phyloP scores from a whole-genome alignment of 192 early-diverging fungal genomes.

The Chytriomyces sp. region DNA sequence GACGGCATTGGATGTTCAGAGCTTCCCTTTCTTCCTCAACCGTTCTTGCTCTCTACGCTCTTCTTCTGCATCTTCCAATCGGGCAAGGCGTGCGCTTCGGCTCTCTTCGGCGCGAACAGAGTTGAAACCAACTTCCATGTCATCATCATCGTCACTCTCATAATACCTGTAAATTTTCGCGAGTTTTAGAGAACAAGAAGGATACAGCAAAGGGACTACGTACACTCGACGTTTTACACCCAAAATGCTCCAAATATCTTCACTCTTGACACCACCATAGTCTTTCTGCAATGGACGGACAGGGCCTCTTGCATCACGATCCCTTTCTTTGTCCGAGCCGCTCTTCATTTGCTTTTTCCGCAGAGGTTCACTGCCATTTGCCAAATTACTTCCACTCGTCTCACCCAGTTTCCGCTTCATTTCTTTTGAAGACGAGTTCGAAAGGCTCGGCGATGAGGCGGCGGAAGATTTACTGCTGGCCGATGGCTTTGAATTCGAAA shows the following conservation, averaged over 20 bases:
- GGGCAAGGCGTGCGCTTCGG: slow-evolving; percentile 21
- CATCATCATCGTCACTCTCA: slow-evolving; percentile 23
- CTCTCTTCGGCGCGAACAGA: slow-evolving; percentile 23
- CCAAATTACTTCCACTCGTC: too few relatives aligned
- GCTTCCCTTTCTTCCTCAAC: slow-evolving; percentile 26
- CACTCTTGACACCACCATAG: background rate
- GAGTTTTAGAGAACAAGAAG: background rate
- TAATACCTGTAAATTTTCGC: slow-evolving; percentile 1
- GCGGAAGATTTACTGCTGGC: too few relatives aligned
- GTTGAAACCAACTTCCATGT: slow-evolving; percentile 38
- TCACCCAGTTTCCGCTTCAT: too few relatives aligned
- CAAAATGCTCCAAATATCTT: slow-evolving; percentile 20
- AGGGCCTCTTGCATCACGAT: background rate
- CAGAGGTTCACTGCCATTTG: too few relatives aligned
- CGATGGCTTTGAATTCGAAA: too few relatives aligned
- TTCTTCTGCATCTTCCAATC: slow-evolving; percentile 35
- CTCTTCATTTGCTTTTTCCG: too few relatives aligned
- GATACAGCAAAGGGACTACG: background rate
- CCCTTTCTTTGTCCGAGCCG: background rate
- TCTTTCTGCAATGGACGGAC: background rate
- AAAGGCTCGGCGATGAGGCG: too few relatives aligned
- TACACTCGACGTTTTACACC: slow-evolving; percentile 14
- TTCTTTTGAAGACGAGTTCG: too few relatives aligned
- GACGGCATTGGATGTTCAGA: background rate
- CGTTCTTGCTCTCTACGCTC: slow-evolving; percentile 29